phyloP scores from a whole-genome alignment of 345 rosid species.

The Hibiscus tridactylites region DNA sequence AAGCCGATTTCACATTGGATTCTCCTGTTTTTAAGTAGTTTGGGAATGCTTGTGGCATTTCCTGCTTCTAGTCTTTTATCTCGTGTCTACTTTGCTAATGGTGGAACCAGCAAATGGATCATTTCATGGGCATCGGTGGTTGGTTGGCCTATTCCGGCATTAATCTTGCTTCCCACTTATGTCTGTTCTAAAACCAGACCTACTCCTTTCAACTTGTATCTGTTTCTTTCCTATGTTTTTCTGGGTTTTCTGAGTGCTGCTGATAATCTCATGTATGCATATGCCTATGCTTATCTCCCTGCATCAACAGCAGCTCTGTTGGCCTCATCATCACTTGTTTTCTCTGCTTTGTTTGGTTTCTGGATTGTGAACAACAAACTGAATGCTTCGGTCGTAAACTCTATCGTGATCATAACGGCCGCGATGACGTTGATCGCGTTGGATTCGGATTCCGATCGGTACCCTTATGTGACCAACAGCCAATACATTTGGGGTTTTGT shows the following conservation, averaged over 20 bases:
- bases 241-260: slow-evolving; percentile 72
- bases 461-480: slow-evolving; percentile 30
- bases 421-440: slow-evolving; percentile 64
- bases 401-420: slow-evolving; percentile 56
- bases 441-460: slow-evolving; percentile 70
- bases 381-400: slow-evolving; percentile 56
- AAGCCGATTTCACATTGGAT: slow-evolving; percentile 75
- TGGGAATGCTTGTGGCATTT: slow-evolving; percentile 63
- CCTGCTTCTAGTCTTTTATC: slow-evolving; percentile 76
- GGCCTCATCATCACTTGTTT: slow-evolving; percentile 69
- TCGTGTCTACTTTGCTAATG: slow-evolving; percentile 64
- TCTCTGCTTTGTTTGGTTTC: slow-evolving; percentile 63
- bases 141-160: slow-evolving; percentile 73
- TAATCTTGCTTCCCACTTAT: slow-evolving; percentile 49
- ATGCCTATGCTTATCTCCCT: slow-evolving; percentile 82
- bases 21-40: slow-evolving; percentile 43
- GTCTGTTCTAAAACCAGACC: slow-evolving; percentile 41
- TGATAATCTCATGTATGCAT: slow-evolving; percentile 79
- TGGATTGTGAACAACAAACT: slow-evolving; percentile 59
- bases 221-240: slow-evolving; percentile 41
- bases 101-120: slow-evolving; percentile 88
- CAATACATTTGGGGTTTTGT: slow-evolving; percentile 65
- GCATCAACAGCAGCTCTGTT: slow-evolving; percentile 83
- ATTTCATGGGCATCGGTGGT: slow-evolving; percentile 86
- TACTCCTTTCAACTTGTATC: slow-evolving; percentile 43